Conservation (phyloP, 2,329 filamentous ascomycete genomes). For the Aspergillus sojae region DNA sequence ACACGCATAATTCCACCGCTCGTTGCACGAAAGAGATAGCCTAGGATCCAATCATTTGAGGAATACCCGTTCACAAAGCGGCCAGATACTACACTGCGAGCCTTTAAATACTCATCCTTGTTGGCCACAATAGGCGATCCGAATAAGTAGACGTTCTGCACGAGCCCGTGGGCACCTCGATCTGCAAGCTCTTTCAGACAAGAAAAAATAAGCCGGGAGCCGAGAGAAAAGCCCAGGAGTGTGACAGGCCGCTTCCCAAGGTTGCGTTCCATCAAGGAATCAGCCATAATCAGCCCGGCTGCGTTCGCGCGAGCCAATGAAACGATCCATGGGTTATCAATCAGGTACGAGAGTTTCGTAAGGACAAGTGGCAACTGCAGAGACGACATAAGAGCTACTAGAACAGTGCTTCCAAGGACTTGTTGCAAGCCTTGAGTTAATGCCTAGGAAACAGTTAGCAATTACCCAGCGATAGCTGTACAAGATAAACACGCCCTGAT, state of each 20-base stretch:
- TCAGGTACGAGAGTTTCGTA: constrained; percentile 91
- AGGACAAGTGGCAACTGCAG: constrained; percentile 89
- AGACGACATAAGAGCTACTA: constrained; percentile 88
- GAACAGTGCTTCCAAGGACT: constrained; percentile 84
- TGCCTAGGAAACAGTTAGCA: constrained; percentile 59
- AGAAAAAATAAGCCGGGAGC: constrained; percentile 87
- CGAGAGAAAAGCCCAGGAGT: constrained; percentile 90
- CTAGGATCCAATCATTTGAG: constrained; percentile 94
- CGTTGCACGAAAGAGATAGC: constrained; percentile 92
- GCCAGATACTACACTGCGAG: constrained; percentile 82
- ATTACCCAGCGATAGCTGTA: not conserved
- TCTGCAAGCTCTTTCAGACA: constrained; percentile 84
- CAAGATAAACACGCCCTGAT: not conserved
- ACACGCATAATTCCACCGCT: constrained; percentile 87
- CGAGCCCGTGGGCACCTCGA: constrained; percentile 79
- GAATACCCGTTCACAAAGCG: constrained; percentile 94
- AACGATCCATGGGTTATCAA: constrained; percentile 98
- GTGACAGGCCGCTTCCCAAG: constrained; percentile 89
- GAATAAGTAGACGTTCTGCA: constrained; percentile 95
- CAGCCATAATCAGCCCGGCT: constrained; percentile 88
- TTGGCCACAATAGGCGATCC: constrained; percentile 91
- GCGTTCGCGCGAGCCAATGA: constrained; percentile 87
- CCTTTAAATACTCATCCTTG: constrained; percentile 82
- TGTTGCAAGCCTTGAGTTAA: constrained; percentile 96
- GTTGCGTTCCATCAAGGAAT: constrained; percentile 89